Evolutionary conservation across 2,329 filamentous ascomycete species (phyloP).

Genomic region (Colletotrichum sp.): DNA sequence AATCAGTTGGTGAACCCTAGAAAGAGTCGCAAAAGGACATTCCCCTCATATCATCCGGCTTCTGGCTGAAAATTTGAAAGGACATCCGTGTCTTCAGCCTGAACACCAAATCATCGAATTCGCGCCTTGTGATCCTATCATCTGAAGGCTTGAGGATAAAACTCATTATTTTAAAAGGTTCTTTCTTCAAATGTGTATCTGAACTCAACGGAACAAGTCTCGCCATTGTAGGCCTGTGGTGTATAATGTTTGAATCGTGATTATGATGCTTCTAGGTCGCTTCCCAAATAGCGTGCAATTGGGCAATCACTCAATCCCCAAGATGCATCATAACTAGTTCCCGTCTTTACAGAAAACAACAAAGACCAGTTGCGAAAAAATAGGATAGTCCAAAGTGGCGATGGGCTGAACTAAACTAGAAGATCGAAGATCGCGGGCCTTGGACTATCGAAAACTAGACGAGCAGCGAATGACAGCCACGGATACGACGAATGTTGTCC

Average conservation of each 20-base stretch:
- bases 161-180: background rate
- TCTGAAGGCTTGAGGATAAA: background rate
- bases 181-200: background rate
- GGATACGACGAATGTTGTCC: background rate
- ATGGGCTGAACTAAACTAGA: background rate
- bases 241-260: background rate
- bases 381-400: background rate
- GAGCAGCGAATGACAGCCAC: background rate
- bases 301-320: background rate
- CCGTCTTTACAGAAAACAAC: background rate
- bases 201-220: background rate
- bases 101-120: background rate
- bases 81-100: background rate
- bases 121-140: background rate
- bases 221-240: background rate
- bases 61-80: accelerated
- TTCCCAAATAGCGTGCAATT: background rate
- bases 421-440: background rate
- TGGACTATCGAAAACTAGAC: background rate
- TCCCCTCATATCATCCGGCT: background rate
- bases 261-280: background rate
- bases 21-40: accelerated
- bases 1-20: accelerated
- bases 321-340: background rate
- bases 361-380: background rate